Evolutionary conservation across 345 rosid species (phyloP), one percentile per base, ranked within the genome.

Genomic region (Capsella bursapastoris): DNA sequence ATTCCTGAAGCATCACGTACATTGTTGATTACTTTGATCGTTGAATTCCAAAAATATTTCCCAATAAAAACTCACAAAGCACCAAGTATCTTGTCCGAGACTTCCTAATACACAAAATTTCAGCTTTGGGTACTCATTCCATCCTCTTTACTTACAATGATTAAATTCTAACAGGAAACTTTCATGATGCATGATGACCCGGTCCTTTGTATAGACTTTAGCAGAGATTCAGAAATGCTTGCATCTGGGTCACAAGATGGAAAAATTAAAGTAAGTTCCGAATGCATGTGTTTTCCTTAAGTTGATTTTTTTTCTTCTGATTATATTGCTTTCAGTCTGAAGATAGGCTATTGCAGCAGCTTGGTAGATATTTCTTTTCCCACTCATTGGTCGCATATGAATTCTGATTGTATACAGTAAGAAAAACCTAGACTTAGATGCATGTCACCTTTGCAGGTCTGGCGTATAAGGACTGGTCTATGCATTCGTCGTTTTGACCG

Each of bases 161-260:
- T 57, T 59, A 43, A 28, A 68, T 67, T 79, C 64, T 78, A 77
- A 73, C 91, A 92, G 99, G 98, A 96, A 84, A 87, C 91, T 68
- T 92, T 96, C 84, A 96, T 96, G 98, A 90, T 96, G 98, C 99
- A 96, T 69, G 98, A 96, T 68, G 96, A 92, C 69, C 91, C 97
- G 57, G 93, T 92, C 77, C 94, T 96, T 50, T 92, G 96, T 84
- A 84, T 92, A 84, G 96, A 96, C 79, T 92, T 92, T 83, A 95
- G 99, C 84, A 87, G 90, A 85, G 99, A 95, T 66, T 96, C 99
- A 15, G 98, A 96, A 84, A 82, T 92, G 96, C 86, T 96, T 82
- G 96, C 96, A 28, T 96, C 95, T 66, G 97, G 98, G 51, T 88
- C 96, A 18, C 92, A 89, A 80, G 99, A 96, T 81, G 99, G 99